phyloP scores from a whole-genome alignment of 2,329 filamentous ascomycete genomes.

The Verticillium albo-atrum region DNA sequence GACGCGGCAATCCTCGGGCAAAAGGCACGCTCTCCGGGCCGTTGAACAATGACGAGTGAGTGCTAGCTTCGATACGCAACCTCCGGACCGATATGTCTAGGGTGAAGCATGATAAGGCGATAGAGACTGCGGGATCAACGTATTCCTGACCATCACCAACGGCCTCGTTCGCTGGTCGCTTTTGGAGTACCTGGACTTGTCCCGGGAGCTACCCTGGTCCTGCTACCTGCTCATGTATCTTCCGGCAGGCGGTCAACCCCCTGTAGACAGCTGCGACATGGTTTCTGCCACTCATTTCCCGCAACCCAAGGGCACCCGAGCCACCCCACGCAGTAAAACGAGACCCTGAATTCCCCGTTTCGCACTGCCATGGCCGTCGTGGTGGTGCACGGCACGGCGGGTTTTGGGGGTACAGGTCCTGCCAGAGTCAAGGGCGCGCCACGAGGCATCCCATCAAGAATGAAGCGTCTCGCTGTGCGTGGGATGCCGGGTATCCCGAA shows the following conservation, averaged over 20 bases:
- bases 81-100: conserved; percentile 13
- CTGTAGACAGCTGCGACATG: neutral
- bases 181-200: neutral
- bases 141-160: neutral
- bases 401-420: neutral
- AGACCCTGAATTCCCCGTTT: neutral
- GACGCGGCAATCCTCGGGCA: neutral
- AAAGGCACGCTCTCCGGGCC: neutral
- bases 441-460: neutral
- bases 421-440: neutral
- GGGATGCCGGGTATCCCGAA: neutral
- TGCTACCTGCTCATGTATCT: neutral
- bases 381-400: neutral
- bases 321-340: neutral
- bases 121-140: neutral
- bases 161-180: neutral
- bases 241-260: neutral
- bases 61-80: neutral
- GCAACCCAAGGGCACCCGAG: neutral
- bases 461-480: neutral
- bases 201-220: neutral
- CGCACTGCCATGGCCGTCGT: no score
- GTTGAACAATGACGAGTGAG: neutral
- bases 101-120: neutral
- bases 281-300: neutral